A percentile compares a stretch with the other conserved stretches of the same genome.
Conservation (phyloP, 495 filamentous ascomycete genomes). For the Neurospora tetraspora region DNA sequence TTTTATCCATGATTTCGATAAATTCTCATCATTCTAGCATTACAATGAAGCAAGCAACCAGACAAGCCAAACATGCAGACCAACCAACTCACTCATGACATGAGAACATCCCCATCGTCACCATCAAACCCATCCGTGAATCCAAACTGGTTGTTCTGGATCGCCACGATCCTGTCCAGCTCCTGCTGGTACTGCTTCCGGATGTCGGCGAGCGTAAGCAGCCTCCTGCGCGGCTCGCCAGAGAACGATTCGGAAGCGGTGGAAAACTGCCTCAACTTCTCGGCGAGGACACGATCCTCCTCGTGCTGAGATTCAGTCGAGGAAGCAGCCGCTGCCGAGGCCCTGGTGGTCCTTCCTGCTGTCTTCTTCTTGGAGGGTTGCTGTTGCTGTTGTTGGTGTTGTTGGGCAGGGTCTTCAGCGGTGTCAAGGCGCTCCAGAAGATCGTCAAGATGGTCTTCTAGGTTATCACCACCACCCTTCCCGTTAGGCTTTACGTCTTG, state of each 20-base stretch:
- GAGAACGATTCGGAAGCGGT: neutral
- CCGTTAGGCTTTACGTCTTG: slow-evolving; percentile 9
- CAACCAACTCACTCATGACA: neutral
- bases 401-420: neutral
- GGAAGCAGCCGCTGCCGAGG: slow-evolving; percentile 12
- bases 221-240: slow-evolving; percentile 33
- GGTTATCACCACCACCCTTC: slow-evolving; percentile 12
- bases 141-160: slow-evolving; percentile 50
- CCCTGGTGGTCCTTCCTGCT: slow-evolving; percentile 10
- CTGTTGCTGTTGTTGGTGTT: neutral
- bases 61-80: neutral
- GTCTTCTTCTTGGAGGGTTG: slow-evolving; percentile 15
- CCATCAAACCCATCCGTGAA: slow-evolving; percentile 16
- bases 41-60: neutral
- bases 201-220: slow-evolving; percentile 77
- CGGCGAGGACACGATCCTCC: neutral
- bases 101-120: neutral
- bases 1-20: neutral
- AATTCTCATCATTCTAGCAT: neutral
- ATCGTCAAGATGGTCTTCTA: slow-evolving; percentile 17
- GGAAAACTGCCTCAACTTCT: slow-evolving; percentile 3
- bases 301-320: neutral
- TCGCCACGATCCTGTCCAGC: slow-evolving; percentile 62
- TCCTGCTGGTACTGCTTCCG: slow-evolving; percentile 78
- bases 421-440: slow-evolving; percentile 13